Evolutionary conservation across 2,329 filamentous ascomycete genomes (phyloP), one percentile per base, ranked within the genome.

Genomic region (Rachicladosporium sp.): DNA sequence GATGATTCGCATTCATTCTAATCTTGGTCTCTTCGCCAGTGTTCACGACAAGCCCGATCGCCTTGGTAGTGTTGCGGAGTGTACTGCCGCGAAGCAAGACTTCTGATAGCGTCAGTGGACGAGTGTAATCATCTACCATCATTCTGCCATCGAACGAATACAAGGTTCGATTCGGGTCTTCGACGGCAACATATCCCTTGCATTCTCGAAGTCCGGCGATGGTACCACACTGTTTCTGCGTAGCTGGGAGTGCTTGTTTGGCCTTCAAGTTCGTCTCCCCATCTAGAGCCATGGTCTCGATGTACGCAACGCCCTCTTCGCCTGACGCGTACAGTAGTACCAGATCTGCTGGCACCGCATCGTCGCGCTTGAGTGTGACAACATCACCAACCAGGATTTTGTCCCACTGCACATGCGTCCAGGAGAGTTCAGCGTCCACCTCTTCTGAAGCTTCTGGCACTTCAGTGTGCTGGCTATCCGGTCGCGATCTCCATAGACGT

Each of bases 1-100:
- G 85, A 56, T 87, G 91, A 64, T 87, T 89, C 36, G 87, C 83
- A 52, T 95, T 95, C 87, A 94, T 93, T 35, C 88, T 82, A 47
- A 95, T 95, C 62, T 94, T 94, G 68, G 86, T 95, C 64, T 95
- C 88, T 60, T 95, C 87, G 33, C 89, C 89, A 1, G 82, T 83
- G 61, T 94, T 94, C 51, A 94, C 79, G 29, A 94, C 81, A 53
- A 95, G 68, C 3, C 85, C 85, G 31, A 84, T 65, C 2, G 78
- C 79, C 49, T 78, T 70, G 10, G 72, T 67, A 0, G 85, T 93
- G 55, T 93, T 93, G 32, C 86, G 76, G 41, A 93, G 62, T 1
- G 82, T 78, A 34, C 85, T 91, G 10, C 86, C 85, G 36, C 87
- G 78, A 56, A 88, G 91, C 1, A 93, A 71, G 37, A 94, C 75